Conservation (phyloP, 1,284 basidiomycete genomes). For the Tilletia caries region DNA sequence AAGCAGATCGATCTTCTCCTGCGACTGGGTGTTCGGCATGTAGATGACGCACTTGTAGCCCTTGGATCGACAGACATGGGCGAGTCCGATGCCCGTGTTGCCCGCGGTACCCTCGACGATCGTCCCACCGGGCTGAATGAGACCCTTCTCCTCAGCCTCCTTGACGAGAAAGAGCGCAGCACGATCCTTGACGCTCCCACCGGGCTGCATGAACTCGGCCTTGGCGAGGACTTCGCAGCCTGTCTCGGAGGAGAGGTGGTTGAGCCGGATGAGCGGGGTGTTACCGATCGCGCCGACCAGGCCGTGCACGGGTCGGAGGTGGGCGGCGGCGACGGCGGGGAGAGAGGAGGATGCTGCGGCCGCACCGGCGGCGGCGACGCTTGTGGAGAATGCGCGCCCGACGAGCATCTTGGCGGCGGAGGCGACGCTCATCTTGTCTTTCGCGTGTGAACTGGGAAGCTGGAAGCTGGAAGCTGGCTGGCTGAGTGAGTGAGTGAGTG, state of each 20-base stretch:
- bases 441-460: too few species aligned
- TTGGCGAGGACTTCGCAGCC: slow-evolving; percentile 90
- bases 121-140: slow-evolving; percentile 81
- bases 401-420: slow-evolving; percentile 1
- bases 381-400: slow-evolving; percentile 1
- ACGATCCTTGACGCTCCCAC: slow-evolving; percentile 97
- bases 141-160: slow-evolving; percentile 78
- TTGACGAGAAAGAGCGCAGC: slow-evolving; percentile 85
- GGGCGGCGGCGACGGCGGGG: slow-evolving; percentile 10
- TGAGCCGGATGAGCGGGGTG: slow-evolving; percentile 71
- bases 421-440: background rate
- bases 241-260: slow-evolving; percentile 74
- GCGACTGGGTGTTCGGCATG: slow-evolving; percentile 91
- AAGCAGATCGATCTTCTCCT: slow-evolving; percentile 96
- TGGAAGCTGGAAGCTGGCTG: too few species aligned
- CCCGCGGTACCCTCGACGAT: slow-evolving; percentile 97
- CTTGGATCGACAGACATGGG: slow-evolving; percentile 81
- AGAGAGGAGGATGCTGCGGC: background rate
- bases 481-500: too few species aligned
- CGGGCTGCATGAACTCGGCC: slow-evolving; percentile 96
- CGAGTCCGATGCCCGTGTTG: slow-evolving; percentile 96
- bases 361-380: background rate
- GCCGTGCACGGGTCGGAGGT: slow-evolving; percentile 59
- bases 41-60: slow-evolving; percentile 99
- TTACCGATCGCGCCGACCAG: slow-evolving; percentile 88